phyloP scores from a whole-genome alignment of 73 alveolate genomes.

The Paramecium biaurelia region DNA sequence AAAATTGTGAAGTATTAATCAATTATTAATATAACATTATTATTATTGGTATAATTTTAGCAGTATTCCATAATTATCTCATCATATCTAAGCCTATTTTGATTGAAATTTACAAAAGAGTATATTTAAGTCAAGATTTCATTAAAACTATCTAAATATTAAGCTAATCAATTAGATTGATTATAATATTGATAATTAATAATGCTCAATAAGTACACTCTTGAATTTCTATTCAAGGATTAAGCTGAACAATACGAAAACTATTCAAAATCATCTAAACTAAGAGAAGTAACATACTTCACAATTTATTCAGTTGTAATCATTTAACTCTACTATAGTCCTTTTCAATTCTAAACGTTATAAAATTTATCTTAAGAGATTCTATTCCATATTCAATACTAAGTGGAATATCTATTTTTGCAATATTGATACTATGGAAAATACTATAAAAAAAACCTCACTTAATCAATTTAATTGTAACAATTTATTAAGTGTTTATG shows the following conservation, averaged over 20 bases:
- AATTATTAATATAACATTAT: not conserved
- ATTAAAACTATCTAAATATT: not conserved
- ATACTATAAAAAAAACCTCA: not conserved
- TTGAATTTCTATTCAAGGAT: not conserved
- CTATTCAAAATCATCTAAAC: not conserved
- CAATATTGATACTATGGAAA: not conserved
- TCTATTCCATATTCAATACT: not conserved
- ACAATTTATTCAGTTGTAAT: not conserved
- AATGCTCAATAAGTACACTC: slow-evolving; percentile 12
- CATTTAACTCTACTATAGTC: not conserved
- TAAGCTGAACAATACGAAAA: not conserved
- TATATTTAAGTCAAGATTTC: not conserved
- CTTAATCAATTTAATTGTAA: not conserved
- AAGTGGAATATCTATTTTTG: not conserved
- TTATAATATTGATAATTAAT: not conserved
- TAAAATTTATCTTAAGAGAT: not conserved
- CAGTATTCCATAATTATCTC: not conserved
- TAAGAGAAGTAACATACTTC: not conserved
- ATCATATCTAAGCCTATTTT: not conserved
- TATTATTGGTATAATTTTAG: not conserved
- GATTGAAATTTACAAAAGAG: not conserved
- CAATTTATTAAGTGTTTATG: not conserved
- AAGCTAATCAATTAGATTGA: not conserved
- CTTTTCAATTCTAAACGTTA: not conserved
- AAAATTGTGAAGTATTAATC: slow-evolving; percentile 37